phyloP scores from a whole-genome alignment of 1,284 basidiomycete genomes.

The Cronartium quercuum region DNA sequence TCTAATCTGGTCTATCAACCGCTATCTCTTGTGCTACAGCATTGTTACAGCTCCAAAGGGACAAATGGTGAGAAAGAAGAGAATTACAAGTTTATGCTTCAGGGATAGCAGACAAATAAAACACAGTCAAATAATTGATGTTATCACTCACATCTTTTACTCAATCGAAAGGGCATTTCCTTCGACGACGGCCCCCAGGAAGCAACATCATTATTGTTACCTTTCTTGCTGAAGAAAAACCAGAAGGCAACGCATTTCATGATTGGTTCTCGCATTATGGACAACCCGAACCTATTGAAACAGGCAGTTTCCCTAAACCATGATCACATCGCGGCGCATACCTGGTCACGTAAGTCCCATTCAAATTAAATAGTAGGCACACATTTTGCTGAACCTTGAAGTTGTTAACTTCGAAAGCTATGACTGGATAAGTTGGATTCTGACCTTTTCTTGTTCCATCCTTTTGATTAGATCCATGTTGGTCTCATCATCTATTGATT shows the following conservation, averaged over 20 bases:
- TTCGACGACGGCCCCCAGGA: slow-evolving; percentile 35
- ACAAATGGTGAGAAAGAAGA: no score
- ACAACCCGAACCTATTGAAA: slow-evolving; percentile 57
- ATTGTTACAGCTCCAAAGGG: slow-evolving; percentile 28
- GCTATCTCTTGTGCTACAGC: not conserved
- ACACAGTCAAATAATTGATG: no score
- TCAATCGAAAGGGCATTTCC: no score
- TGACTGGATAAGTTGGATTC: not conserved
- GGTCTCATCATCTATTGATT: not conserved
- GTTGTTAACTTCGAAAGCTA: not conserved
- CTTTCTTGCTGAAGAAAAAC: slow-evolving; percentile 51
- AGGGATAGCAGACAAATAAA: no score
- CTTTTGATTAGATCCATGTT: not conserved
- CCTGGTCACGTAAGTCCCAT: slow-evolving; percentile 36
- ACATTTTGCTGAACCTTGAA: not conserved
- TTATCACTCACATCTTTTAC: no score
- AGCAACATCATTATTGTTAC: slow-evolving; percentile 18
- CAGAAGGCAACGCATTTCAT: slow-evolving; percentile 69
- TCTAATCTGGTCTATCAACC: not conserved
- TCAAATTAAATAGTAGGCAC: not conserved
- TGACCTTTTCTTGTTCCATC: not conserved
- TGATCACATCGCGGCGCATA: slow-evolving; percentile 68
- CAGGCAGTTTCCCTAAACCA: slow-evolving; percentile 55
- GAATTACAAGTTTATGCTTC: no score
- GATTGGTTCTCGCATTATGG: slow-evolving; percentile 67